These are phyloP conservation scores for Russula sp. DNA, from an alignment of 768 basidiomycete species.

Conservation along the genomic window DNA sequence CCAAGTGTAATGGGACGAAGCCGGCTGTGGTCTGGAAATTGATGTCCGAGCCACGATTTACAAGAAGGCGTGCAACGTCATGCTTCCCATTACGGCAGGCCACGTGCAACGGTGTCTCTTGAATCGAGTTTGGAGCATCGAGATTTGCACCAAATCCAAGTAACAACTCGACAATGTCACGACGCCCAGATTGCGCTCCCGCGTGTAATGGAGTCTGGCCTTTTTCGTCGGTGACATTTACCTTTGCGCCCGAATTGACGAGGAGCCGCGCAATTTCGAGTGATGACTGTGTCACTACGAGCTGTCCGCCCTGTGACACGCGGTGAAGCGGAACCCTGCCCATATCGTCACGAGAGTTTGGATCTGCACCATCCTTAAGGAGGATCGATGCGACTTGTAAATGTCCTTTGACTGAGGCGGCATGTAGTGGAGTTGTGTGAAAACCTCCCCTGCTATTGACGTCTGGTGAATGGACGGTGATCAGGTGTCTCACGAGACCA, in stretches of 20 bases:
- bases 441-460: neutral
- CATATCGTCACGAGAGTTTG: neutral
- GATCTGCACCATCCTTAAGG: neutral
- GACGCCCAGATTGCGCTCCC: neutral
- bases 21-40: neutral
- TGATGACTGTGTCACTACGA: neutral
- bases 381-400: neutral
- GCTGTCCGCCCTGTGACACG: neutral
- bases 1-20: neutral
- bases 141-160: neutral
- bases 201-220: neutral
- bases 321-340: neutral
- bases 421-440: neutral
- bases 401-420: neutral
- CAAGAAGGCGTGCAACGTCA: neutral
- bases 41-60: neutral
- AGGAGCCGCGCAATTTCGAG: neutral
- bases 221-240: neutral
- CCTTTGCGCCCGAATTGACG: too few relatives aligned
- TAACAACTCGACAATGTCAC: neutral
- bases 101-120: neutral
- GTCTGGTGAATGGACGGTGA: neutral
- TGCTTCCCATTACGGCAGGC: conserved; percentile 1
- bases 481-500: neutral
- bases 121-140: neutral